A percentile compares a stretch with the other conserved stretches of the same genome.
phyloP scores from a whole-genome alignment of 164 flowering plant species.

The Pachysandra terminalis region DNA sequence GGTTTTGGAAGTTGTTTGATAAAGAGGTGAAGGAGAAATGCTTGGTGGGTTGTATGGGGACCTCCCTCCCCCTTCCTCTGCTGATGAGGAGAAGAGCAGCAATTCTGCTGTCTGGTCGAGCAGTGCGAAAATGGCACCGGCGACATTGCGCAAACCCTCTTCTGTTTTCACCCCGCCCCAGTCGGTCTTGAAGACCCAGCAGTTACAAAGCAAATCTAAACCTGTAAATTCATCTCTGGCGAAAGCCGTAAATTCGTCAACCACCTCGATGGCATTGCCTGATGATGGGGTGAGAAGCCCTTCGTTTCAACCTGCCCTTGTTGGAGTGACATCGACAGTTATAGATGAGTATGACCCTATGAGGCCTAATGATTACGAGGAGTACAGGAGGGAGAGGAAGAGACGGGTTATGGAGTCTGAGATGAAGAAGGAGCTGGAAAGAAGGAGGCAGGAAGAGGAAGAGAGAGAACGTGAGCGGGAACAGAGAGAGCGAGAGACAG shows the following conservation, averaged over 20 bases:
- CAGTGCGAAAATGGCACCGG: slow-evolving; percentile 86
- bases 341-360: slow-evolving; percentile 95
- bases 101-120: slow-evolving; percentile 72
- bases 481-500: slow-evolving; percentile 33
- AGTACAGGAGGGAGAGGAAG: slow-evolving; percentile 76
- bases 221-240: slow-evolving; percentile 16
- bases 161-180: slow-evolving; percentile 58
- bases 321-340: slow-evolving; percentile 71
- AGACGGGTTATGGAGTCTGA: slow-evolving; percentile 47
- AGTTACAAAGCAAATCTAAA: slow-evolving; percentile 32
- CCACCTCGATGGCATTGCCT: not conserved
- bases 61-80: slow-evolving; percentile 80
- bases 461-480: slow-evolving; percentile 60
- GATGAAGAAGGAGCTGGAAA: slow-evolving; percentile 56
- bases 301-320: slow-evolving; percentile 51
- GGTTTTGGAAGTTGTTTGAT: not conserved
- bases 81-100: slow-evolving; percentile 47
- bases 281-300: slow-evolving; percentile 18
- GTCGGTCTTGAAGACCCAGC: slow-evolving; percentile 44
- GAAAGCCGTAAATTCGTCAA: slow-evolving; percentile 14
- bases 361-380: slow-evolving; percentile 91
- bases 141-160: slow-evolving; percentile 79
- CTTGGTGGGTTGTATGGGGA: slow-evolving; percentile 94
- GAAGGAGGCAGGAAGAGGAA: slow-evolving; percentile 52
- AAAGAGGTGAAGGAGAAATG: slow-evolving; percentile 30